Evolutionary conservation across 805 yeast species (phyloP), one percentile per base, ranked within the genome.

Genomic region (Starmerella powellii): DNA sequence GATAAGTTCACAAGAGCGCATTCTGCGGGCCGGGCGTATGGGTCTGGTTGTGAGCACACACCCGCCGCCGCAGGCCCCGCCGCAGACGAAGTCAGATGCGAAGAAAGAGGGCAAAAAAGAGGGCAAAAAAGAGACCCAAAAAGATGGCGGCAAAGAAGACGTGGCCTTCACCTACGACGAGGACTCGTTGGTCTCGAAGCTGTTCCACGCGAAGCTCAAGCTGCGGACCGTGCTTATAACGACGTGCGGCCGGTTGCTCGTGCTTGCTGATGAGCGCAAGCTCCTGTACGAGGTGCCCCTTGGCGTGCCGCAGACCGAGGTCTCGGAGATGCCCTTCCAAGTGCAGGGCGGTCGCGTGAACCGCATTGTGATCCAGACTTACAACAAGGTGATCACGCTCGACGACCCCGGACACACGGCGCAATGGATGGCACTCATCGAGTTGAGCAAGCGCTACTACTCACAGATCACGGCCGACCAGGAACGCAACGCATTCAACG

Each of bases 1-100:
- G 37, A 54, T 53, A 13, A 64, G 65, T 38, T 58, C 64, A 8
- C 67, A 68, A 29, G 79, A 73, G 54, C 61, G 78, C 34, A 61
- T 73, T 6, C 45, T 71, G 41, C 63, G 63, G 41, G 49, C 67
- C 12, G 76, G 74, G 1, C 61, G 63, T 2, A 70, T 68, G 3
- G 29, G 40, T 15, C 55, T 60, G 15, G 42, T 34, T 17, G 47
- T 44, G 18, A 50, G 52, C 24, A 41, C 52, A 6, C 54, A 50
- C 40, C 20, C 40, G 38, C 53, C 47, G 40, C 52, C 38, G 23
- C 48, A 32, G 34, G 28, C 46, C 4, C 19, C 20, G 4, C 8
- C 12, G 20, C 27, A 23, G 26, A 23, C 10, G 10, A 23, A 23
- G 26, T 23, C 26, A 8, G 10, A 23, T 10, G 10, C 26, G 26